Evolutionary conservation across 1,139 yeast genomes (phyloP), one percentile per base, ranked within the genome.

Genomic region (Saccharomyces hybrid): DNA sequence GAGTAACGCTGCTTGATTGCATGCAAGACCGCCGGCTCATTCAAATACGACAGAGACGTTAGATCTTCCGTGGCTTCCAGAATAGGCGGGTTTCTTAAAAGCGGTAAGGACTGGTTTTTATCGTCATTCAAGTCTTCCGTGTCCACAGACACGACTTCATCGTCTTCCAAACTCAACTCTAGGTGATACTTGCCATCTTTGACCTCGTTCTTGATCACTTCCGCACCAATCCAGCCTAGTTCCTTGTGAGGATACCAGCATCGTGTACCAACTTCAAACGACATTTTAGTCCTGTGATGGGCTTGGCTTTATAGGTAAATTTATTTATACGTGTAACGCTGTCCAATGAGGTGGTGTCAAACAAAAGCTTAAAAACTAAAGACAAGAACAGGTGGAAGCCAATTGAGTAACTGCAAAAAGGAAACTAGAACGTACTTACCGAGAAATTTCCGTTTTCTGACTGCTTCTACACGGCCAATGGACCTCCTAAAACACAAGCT

Each of bases 11-110:
- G 82, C 66, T 85, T 86, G 70, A 93, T 91, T 14, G 99, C 97
- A 67, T 91, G 96, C 62, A 95, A 78, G 50, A 95, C 97, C 2
- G 96, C 93, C 0, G 99, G 99, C 71, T 95, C 99, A 71, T 95
- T 93, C 66, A 93, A 77, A 68, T 93, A 91, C 0, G 98, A 90
- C 60, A 95, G 78, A 57, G 93, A 86, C 1, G 98, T 95, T 68
- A 93, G 80, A 74, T 93, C 99, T 68, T 93, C 97, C 14, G 96
- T 91, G 2, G 68, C 60, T 53, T 65, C 99, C 61, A 91, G 78
- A 58, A 88, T 85, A 1, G 96, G 96, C 48, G 98, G 98, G 70
- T 93, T 93, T 70, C 99, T 81, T 66, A 93, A 79, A 26, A 93
- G 84, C 7, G 96, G 96, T 54, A 84, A 72, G 12, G 55, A 61